Conservation (phyloP, 2,329 filamentous ascomycete genomes). For the Fusarium keratoplasticum region DNA sequence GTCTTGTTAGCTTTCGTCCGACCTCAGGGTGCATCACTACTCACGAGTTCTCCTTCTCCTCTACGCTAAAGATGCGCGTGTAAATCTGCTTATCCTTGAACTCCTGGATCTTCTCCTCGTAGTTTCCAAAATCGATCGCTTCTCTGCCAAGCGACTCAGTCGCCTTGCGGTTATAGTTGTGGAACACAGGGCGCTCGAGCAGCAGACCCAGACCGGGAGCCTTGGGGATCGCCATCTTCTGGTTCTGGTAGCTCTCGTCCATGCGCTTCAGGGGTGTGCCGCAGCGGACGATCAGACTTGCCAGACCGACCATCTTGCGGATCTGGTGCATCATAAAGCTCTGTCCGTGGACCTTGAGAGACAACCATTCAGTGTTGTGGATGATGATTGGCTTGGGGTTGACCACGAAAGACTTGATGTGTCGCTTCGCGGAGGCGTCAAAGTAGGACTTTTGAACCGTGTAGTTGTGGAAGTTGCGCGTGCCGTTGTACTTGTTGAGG, state of each 20-base stretch:
- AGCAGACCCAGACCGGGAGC: slow-evolving; percentile 89
- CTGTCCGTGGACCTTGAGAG: slow-evolving; percentile 95
- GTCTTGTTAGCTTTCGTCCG: slow-evolving; percentile 22
- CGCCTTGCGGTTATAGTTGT: slow-evolving; percentile 84
- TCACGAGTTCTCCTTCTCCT: slow-evolving; percentile 88
- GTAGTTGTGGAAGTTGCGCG: slow-evolving; percentile 96
- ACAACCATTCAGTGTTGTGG: slow-evolving; percentile 94
- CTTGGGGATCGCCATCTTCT: slow-evolving; percentile 90
- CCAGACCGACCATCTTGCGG: slow-evolving; percentile 98
- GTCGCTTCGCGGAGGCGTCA: slow-evolving; percentile 87
- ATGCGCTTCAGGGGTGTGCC: slow-evolving; percentile 81
- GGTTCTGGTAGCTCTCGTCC: slow-evolving; percentile 75
- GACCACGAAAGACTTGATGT: slow-evolving; percentile 92
- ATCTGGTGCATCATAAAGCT: slow-evolving; percentile 99
- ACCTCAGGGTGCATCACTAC: slow-evolving; percentile 50
- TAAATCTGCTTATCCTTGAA: slow-evolving; percentile 97
- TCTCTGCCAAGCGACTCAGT: slow-evolving; percentile 71
- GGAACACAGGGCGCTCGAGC: slow-evolving; percentile 91
- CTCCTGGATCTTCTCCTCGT: slow-evolving; percentile 80
- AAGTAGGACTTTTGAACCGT: slow-evolving; percentile 86
- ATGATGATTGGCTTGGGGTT: slow-evolving; percentile 83
- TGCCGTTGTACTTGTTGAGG: slow-evolving; percentile 82
- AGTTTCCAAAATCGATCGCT: slow-evolving; percentile 82
- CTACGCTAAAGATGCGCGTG: slow-evolving; percentile 87
- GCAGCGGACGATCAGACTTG: slow-evolving; percentile 83